Percentiles rank a stretch among this genome's conserved stretches.
Conservation (phyloP, 2,329 filamentous ascomycete species). For the Paecilomyces fulvus region DNA sequence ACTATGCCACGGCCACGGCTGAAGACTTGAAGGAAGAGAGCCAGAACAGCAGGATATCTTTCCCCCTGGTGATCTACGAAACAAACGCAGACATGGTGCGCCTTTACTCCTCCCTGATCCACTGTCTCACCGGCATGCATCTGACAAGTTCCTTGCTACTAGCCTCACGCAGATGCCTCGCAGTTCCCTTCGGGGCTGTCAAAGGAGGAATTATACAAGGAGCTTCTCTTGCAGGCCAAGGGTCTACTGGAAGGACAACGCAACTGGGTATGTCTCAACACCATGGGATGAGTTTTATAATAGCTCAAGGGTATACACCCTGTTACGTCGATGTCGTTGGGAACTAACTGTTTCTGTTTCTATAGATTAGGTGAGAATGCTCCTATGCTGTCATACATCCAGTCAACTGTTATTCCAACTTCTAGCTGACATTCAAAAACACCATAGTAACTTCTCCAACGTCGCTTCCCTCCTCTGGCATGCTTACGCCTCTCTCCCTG, state of each 20-base stretch:
- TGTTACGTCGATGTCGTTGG: neutral
- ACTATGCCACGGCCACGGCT: neutral
- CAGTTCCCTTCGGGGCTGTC: conserved; percentile 29
- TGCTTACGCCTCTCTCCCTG: conserved; percentile 35
- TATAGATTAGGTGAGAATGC: conserved; percentile 23
- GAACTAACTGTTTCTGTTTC: conserved; percentile 1
- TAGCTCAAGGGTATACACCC: neutral
- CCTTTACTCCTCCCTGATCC: neutral
- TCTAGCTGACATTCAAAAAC: neutral
- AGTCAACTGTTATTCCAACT: neutral
- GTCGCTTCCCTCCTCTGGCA: conserved; percentile 43
- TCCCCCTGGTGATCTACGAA: neutral
- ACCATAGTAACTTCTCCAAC: conserved; percentile 37
- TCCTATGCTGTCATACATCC: neutral
- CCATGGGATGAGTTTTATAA: neutral
- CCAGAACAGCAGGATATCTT: neutral
- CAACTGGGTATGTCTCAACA: conserved; percentile 34
- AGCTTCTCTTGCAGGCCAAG: conserved; percentile 30
- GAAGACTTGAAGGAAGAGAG: neutral
- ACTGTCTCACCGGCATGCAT: neutral
- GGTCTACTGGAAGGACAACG: conserved; percentile 34
- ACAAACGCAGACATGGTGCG: neutral
- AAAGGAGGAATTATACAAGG: conserved; percentile 36
- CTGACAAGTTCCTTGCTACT: neutral
- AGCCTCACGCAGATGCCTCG: conserved; percentile 43